Base-by-base conservation (phyloP, 2,329 filamentous ascomycete genomes). In the Dendrostoma leiphaemia region DNA sequence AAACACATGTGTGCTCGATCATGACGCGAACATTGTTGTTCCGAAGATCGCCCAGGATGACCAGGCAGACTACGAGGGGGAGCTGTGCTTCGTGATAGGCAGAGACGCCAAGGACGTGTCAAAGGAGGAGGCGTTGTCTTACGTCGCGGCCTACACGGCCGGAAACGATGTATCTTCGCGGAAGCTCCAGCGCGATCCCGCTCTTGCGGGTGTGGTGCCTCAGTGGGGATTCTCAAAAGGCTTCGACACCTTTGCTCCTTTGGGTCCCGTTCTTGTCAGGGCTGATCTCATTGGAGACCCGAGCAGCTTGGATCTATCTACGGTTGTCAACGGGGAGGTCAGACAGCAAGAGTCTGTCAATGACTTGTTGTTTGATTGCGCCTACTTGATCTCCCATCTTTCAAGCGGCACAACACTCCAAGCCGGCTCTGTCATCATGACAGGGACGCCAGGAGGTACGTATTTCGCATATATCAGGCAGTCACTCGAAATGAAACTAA, bases 161-260 rank as follows among this genome's bases (percentile, higher is more conserved):
- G 79, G 78, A 28, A 84, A 85, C 59, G 81, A 84, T 59, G 69
- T 85, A 1, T 79, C 76, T 0, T 72, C 74, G 0, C 74, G 81
- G 0, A 79, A 80, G 57, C 67, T 76, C 31, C 81, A 84, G 58
- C 67, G 76, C 3, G 74, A 82, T 19, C 74, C 77, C 0, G 64
- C 64, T 0, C 67, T 74, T 2, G 79, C 80, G 0, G 79, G 80
- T 0, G 71, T 67, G 0, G 76, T 83, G 0, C 80, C 79, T 0
- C 81, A 84, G 61, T 83, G 78, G 76, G 73, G 75, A 0, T 84
- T 82, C 58, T 74, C 71, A 15, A 83, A 84, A 59, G 77, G 79
- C 0, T 84, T 84, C 51, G 80, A 84, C 58, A 79, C 73, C 0
- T 83, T 72, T 58, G 77, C 77, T 0, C 82, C 81, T 0, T 53